A percentile compares a stretch with the other conserved stretches of the same genome.
These are phyloP conservation scores for Durotheca rogersii DNA, from an alignment of 495 filamentous ascomycete genomes.

Conservation along the genomic window DNA sequence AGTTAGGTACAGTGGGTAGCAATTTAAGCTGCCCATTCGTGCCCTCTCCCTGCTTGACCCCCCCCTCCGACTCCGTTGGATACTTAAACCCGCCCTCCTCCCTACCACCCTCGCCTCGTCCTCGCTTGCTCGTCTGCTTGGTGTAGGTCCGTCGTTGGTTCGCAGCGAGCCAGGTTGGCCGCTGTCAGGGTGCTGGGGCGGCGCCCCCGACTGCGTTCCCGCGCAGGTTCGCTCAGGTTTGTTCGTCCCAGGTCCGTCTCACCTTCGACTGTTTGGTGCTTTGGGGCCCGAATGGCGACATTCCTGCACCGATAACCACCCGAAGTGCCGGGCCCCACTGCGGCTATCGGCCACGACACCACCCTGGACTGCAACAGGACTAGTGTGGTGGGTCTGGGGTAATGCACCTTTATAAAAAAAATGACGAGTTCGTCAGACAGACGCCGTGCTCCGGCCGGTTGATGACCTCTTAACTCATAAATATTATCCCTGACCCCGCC, in stretches of 20 bases:
- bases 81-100: no score
- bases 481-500: no score
- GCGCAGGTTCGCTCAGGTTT: constrained; percentile 15
- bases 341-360: constrained; percentile 22
- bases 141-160: no score
- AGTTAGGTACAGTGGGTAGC: no score
- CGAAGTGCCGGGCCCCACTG: constrained; percentile 20
- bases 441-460: background rate
- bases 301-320: constrained; percentile 27
- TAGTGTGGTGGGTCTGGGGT: constrained; percentile 29
- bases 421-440: constrained; percentile 5
- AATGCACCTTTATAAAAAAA: constrained; percentile 16
- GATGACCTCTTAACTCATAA: no score
- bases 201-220: constrained; percentile 4
- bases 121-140: no score
- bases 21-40: no score
- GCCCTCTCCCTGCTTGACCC: no score
- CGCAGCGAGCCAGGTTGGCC: no score
- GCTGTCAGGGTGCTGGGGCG: no score
- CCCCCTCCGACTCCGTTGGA: no score
- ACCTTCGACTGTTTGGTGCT: constrained; percentile 24
- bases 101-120: no score
- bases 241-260: constrained; percentile 11
- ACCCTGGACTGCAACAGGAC: constrained; percentile 1
- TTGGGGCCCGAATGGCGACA: constrained; percentile 29